Evolutionary conservation across 345 rosid species (phyloP).

Genomic region (Eutrema japonicum): DNA sequence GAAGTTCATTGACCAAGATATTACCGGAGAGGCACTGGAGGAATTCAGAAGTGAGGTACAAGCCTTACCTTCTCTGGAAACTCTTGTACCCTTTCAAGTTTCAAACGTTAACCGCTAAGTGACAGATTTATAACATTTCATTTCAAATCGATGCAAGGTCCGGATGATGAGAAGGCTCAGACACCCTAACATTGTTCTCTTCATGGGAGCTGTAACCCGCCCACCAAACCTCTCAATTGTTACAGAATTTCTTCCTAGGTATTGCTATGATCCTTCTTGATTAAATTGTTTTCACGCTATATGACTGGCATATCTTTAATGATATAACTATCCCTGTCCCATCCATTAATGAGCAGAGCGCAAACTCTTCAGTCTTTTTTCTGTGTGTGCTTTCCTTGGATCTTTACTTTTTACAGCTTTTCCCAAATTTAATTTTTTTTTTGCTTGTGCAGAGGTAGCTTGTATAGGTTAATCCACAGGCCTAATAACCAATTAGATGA

Average conservation of each 20-base stretch:
- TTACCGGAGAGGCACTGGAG: slow-evolving; percentile 76
- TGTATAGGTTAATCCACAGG: slow-evolving; percentile 88
- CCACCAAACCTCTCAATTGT: slow-evolving; percentile 92
- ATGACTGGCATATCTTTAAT: slow-evolving; percentile 9
- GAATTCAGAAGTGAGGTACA: slow-evolving; percentile 90
- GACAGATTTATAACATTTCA: slow-evolving; percentile 21
- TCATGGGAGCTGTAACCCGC: slow-evolving; percentile 98
- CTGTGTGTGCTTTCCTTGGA: slow-evolving; percentile 19
- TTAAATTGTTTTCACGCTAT: slow-evolving; percentile 17
- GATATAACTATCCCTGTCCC: slow-evolving; percentile 9
- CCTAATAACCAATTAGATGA: slow-evolving; percentile 95
- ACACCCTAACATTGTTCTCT: slow-evolving; percentile 98
- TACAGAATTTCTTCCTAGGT: slow-evolving; percentile 95
- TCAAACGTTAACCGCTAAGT: slow-evolving; percentile 1
- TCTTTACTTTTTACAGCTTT: slow-evolving; percentile 12
- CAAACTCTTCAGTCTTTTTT: slow-evolving; percentile 6
- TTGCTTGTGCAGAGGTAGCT: slow-evolving; percentile 87
- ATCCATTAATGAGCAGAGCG: slow-evolving; percentile 21
- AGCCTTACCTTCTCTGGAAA: slow-evolving; percentile 18
- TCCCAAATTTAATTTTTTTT: too few species aligned
- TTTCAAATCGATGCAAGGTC: slow-evolving; percentile 54
- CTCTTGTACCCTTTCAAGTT: slow-evolving; percentile 19
- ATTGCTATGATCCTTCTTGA: slow-evolving; percentile 15
- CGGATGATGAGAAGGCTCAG: slow-evolving; percentile 80
- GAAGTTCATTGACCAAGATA: slow-evolving; percentile 86